Conservation (phyloP, 768 basidiomycete genomes). For the Dioszegia hungarica region DNA sequence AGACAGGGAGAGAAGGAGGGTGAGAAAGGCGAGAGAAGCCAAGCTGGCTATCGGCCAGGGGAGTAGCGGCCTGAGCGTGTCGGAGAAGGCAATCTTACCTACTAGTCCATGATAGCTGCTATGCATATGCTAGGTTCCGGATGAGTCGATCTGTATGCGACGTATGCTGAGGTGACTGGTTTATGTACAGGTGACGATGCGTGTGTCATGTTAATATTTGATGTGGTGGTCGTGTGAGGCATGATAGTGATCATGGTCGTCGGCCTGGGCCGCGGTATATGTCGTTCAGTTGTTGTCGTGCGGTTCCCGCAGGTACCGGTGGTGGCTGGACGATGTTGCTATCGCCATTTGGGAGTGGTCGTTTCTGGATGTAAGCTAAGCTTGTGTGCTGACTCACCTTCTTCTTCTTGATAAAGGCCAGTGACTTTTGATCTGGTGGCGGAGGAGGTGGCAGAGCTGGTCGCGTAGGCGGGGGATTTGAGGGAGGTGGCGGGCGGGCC, state of each 20-base stretch:
- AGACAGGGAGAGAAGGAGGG: conserved; percentile 6
- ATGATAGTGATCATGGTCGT: not conserved
- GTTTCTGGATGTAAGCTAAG: not conserved
- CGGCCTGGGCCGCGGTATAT: not conserved
- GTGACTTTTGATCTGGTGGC: not conserved
- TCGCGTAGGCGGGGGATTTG: not conserved
- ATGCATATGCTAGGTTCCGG: not conserved
- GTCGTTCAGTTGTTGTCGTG: conserved; percentile 1
- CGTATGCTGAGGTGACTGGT: not conserved
- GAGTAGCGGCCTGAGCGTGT: conserved; percentile 21
- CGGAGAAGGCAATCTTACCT: conserved; percentile 16
- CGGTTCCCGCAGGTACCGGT: not conserved
- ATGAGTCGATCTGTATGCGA: not conserved
- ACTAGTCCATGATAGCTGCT: not conserved
- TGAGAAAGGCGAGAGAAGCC: conserved; percentile 7
- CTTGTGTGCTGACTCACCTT: not conserved
- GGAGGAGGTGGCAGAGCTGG: not conserved
- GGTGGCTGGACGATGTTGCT: not conserved
- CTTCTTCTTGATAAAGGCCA: conserved; percentile 7
- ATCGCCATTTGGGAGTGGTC: not conserved
- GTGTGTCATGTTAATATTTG: not conserved
- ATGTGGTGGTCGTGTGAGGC: not conserved
- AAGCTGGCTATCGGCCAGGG: conserved; percentile 12
- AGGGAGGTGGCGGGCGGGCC: not conserved
- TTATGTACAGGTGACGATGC: not conserved